phyloP scores from a whole-genome alignment of 768 basidiomycete species.

The Tephrocybe rancida region DNA sequence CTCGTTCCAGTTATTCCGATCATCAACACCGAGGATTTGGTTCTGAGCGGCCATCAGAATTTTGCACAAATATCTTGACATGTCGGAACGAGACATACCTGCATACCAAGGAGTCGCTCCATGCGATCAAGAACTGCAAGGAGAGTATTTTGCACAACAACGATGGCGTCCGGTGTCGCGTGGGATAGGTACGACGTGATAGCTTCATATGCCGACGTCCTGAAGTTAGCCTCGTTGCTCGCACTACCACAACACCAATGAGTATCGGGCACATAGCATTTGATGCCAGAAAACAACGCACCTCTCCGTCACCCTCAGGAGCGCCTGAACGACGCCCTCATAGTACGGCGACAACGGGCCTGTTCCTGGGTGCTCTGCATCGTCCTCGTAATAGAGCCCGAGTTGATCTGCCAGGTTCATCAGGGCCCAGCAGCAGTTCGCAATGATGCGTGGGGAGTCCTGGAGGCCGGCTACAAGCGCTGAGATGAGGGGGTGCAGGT shows the following conservation, averaged over 20 bases:
- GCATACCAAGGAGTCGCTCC: slow-evolving; percentile 84
- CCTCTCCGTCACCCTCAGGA: slow-evolving; percentile 89
- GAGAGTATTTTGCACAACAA: slow-evolving; percentile 80
- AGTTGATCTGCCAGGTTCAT: slow-evolving; percentile 96
- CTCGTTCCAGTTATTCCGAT: slow-evolving; percentile 99
- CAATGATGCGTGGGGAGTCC: slow-evolving; percentile 82
- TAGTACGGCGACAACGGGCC: slow-evolving; percentile 88
- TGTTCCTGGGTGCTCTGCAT: slow-evolving; percentile 49
- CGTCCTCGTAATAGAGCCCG: slow-evolving; percentile 64
- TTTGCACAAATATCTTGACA: neutral
- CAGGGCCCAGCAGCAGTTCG: slow-evolving; percentile 95
- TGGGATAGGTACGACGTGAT: slow-evolving; percentile 87
- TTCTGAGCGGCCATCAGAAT: slow-evolving; percentile 46
- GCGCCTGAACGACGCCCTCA: slow-evolving; percentile 80
- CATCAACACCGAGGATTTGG: slow-evolving; percentile 93
- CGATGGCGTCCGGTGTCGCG: slow-evolving; percentile 76
- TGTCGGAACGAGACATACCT: slow-evolving; percentile 46
- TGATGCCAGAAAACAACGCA: slow-evolving; percentile 35
- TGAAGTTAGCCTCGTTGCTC: slow-evolving; percentile 88
- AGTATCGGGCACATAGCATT: neutral
- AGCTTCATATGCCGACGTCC: slow-evolving; percentile 96
- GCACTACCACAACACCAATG: slow-evolving; percentile 45
- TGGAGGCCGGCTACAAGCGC: slow-evolving; percentile 82
- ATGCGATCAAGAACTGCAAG: slow-evolving; percentile 86
- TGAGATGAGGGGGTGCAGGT: slow-evolving; percentile 80